Evolutionary conservation across 441 rosid species (phyloP).

Genomic region (Populus hybrid): DNA sequence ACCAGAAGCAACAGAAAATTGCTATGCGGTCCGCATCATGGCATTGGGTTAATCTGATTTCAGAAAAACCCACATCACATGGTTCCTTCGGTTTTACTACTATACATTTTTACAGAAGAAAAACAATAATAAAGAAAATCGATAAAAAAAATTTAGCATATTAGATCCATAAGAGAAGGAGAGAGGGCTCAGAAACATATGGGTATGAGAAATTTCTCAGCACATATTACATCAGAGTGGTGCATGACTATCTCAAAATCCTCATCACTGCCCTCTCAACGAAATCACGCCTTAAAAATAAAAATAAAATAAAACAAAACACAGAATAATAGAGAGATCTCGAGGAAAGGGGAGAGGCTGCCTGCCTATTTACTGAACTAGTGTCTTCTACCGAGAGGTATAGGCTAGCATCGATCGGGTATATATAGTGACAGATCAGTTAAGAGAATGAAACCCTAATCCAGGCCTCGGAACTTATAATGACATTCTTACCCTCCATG

Average conservation of each 20-base stretch:
- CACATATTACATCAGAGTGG: slow-evolving; percentile 48
- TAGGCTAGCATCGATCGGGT: not conserved
- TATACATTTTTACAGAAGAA: not conserved
- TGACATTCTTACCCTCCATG: too few relatives aligned
- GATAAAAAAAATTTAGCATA: too few relatives aligned
- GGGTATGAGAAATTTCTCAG: slow-evolving; percentile 52
- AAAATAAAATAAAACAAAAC: too few relatives aligned
- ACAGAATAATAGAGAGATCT: too few relatives aligned
- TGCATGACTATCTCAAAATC: slow-evolving; percentile 46
- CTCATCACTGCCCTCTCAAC: slow-evolving; percentile 40
- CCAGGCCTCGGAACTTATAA: too few relatives aligned
- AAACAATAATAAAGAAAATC: not conserved
- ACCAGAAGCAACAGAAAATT: slow-evolving; percentile 29
- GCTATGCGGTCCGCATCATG: slow-evolving; percentile 60
- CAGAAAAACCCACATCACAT: slow-evolving; percentile 35
- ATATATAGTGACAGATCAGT: too few relatives aligned
- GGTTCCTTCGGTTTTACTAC: slow-evolving; percentile 19
- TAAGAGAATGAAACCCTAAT: not conserved
- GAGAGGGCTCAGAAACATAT: slow-evolving; percentile 40
- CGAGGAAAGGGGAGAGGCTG: too few relatives aligned
- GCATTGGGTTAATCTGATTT: slow-evolving; percentile 23
- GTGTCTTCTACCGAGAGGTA: not conserved
- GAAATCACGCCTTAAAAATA: not conserved
- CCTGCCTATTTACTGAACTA: too few relatives aligned
- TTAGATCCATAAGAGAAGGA: not conserved